phyloP scores from a whole-genome alignment of 805 yeast species.

The Teunomyces aglyptinius region DNA sequence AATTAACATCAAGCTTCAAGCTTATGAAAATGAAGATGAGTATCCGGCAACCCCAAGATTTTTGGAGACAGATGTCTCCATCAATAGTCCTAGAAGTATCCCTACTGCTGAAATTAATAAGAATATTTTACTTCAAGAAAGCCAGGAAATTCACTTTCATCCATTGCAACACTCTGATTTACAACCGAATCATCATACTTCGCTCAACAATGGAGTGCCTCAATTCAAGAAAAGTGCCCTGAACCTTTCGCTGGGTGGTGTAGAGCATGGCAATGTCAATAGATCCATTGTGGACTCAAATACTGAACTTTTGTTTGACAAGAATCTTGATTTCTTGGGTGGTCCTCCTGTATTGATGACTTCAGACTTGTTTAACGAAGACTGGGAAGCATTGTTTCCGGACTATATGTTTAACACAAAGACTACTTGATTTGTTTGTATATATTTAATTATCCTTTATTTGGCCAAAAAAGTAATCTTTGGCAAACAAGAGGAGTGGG shows the following conservation, averaged over 20 bases:
- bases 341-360: slow-evolving; percentile 55
- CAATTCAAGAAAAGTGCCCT: background rate
- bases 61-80: background rate
- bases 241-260: background rate
- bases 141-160: background rate
- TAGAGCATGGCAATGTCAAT: slow-evolving; percentile 3
- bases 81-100: background rate
- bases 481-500: background rate
- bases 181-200: background rate
- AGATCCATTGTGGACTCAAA: slow-evolving; percentile 17
- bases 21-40: slow-evolving; percentile 10
- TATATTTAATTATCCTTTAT: background rate
- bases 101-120: background rate
- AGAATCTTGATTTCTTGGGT: slow-evolving; percentile 42
- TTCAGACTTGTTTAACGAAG: slow-evolving; percentile 45
- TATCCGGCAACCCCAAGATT: background rate
- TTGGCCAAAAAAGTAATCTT: background rate
- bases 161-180: background rate
- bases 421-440: slow-evolving; percentile 4
- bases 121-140: background rate
- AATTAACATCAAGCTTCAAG: slow-evolving; percentile 35
- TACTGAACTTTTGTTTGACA: slow-evolving; percentile 22
- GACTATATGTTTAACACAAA: slow-evolving; percentile 37
- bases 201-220: background rate
- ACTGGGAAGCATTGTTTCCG: slow-evolving; percentile 51